These are phyloP conservation scores for Aspergillus uvarum DNA, from an alignment of 2,329 filamentous ascomycete species.

Conservation along the genomic window DNA sequence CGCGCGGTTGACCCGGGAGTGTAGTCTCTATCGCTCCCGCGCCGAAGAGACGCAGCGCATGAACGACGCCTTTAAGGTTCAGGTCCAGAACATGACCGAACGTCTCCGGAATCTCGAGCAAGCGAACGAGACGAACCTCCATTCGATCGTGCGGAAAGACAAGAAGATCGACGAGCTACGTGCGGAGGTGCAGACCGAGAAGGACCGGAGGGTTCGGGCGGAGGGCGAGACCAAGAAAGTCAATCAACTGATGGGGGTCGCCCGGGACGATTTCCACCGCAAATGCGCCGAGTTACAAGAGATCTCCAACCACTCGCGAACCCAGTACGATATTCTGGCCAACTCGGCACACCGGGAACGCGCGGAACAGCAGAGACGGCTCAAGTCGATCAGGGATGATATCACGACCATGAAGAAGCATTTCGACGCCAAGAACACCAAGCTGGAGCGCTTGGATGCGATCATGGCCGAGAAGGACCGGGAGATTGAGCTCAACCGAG, in stretches of 20 bases:
- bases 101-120: slow-evolving; percentile 47
- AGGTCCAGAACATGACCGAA: slow-evolving; percentile 47
- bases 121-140: slow-evolving; percentile 48
- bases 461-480: slow-evolving; percentile 49
- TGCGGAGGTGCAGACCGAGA: slow-evolving; percentile 43
- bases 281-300: slow-evolving; percentile 41
- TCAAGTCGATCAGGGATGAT: slow-evolving; percentile 40
- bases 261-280: slow-evolving; percentile 42
- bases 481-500: slow-evolving; percentile 42
- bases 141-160: slow-evolving; percentile 49
- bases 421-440: slow-evolving; percentile 38
- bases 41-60: slow-evolving; percentile 49
- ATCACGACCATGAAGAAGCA: slow-evolving; percentile 35
- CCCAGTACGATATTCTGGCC: slow-evolving; percentile 47
- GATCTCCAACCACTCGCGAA: slow-evolving; percentile 38
- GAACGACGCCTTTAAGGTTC: slow-evolving; percentile 47
- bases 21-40: slow-evolving; percentile 45
- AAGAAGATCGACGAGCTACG: slow-evolving; percentile 49
- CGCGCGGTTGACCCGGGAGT: slow-evolving; percentile 49
- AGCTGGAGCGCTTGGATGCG: slow-evolving; percentile 44
- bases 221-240: slow-evolving; percentile 41
- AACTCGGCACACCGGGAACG: slow-evolving; percentile 42
- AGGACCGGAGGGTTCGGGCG: slow-evolving; percentile 40
- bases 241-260: slow-evolving; percentile 40
- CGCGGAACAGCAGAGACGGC: slow-evolving; percentile 38